These are phyloP conservation scores for Phylloporus sp. DNA, from an alignment of 768 basidiomycete species.

Conservation along the genomic window DNA sequence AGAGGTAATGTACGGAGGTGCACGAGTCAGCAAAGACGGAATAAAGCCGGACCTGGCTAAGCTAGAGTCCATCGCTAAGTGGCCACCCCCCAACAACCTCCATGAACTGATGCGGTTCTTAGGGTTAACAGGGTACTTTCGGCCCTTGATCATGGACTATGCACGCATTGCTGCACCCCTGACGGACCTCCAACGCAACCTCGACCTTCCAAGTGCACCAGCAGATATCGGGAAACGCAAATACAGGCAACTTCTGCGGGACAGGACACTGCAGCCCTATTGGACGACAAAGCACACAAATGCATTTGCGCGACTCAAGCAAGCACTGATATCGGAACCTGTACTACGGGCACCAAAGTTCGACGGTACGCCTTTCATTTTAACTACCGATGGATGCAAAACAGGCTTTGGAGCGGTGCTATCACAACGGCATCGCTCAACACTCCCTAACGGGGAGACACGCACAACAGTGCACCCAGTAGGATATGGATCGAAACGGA, in stretches of 20 bases:
- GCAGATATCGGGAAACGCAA: not conserved
- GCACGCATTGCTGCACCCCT: not conserved
- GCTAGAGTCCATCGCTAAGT: slow-evolving; percentile 2
- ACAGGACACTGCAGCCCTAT: not conserved
- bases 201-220: not conserved
- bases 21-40: not conserved
- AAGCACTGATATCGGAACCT: slow-evolving; percentile 14
- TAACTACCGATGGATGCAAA: slow-evolving; percentile 33
- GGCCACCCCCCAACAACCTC: not conserved
- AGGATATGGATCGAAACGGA: slow-evolving; percentile 30
- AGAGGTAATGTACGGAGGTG: not conserved
- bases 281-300: slow-evolving; percentile 21
- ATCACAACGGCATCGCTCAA: slow-evolving; percentile 13
- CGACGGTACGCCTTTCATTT: slow-evolving; percentile 34
- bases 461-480: not conserved
- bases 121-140: slow-evolving; percentile 5
- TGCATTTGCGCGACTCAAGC: slow-evolving; percentile 30
- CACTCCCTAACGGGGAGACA: not conserved
- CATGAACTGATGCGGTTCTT: not conserved
- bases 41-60: slow-evolving; percentile 1
- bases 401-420: slow-evolving; percentile 32
- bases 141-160: slow-evolving; percentile 10
- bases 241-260: not conserved
- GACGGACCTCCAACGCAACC: not conserved
- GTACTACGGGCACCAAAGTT: slow-evolving; percentile 18